phyloP scores from a whole-genome alignment of 2,329 filamentous ascomycete genomes.

The Penicillium sp. region DNA sequence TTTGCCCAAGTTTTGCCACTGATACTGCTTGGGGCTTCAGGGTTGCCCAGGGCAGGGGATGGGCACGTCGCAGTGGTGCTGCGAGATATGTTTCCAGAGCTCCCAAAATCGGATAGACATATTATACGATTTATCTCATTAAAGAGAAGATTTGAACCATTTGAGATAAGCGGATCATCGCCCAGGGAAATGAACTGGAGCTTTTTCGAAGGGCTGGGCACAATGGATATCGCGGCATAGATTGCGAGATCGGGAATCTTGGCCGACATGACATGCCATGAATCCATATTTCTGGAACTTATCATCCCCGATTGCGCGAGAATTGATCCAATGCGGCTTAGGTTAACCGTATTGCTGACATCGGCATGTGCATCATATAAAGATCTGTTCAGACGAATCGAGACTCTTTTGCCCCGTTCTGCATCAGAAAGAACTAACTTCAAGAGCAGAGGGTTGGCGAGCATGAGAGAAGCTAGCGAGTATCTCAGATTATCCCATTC shows the following conservation, averaged over 20 bases:
- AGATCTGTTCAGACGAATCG: constrained; percentile 20
- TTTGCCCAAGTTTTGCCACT: constrained; percentile 58
- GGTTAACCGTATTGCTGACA: constrained; percentile 17
- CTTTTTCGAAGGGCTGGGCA: constrained; percentile 68
- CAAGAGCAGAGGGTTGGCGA: constrained; percentile 64
- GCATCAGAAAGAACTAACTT: constrained; percentile 61
- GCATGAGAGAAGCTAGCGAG: constrained; percentile 62
- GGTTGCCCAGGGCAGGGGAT: constrained; percentile 26
- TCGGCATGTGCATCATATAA: too few species aligned
- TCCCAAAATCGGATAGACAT: constrained; percentile 72
- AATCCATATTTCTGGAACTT: constrained; percentile 50
- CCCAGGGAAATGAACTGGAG: constrained; percentile 82
- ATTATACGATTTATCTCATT: constrained; percentile 79
- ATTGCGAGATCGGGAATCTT: constrained; percentile 63
- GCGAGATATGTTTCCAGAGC: constrained; percentile 47
- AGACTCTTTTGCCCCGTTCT: constrained; percentile 40
- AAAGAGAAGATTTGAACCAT: constrained; percentile 66
- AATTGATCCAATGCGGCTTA: constrained; percentile 49
- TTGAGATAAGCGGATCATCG: constrained; percentile 62
- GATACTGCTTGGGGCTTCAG: constrained; percentile 39
- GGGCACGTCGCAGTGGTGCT: constrained; percentile 4
- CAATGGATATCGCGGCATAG: constrained; percentile 68
- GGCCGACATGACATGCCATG: constrained; percentile 73
- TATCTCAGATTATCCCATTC: constrained; percentile 66
- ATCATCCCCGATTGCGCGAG: constrained; percentile 67